Percentiles rank a stretch among this genome's conserved stretches.
phyloP scores from a whole-genome alignment of 352 stramenopile species.

The Pythium biforme region DNA sequence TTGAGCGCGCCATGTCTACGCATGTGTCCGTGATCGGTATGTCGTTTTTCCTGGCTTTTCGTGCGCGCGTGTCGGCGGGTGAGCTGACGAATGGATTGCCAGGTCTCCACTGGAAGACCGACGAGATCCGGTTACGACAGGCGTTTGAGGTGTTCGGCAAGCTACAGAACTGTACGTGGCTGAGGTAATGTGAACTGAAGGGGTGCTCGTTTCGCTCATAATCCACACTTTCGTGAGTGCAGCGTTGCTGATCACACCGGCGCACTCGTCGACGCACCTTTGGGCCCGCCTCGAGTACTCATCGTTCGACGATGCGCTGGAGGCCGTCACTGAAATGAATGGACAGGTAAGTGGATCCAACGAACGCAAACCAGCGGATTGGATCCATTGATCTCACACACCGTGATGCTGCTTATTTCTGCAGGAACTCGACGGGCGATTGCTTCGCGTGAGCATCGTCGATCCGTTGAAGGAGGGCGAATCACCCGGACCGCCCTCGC shows the following conservation, averaged over 20 bases:
- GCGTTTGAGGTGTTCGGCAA: conserved; percentile 53
- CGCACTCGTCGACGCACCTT: conserved; percentile 60
- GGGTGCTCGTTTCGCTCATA: too few species aligned
- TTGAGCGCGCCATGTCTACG: conserved; percentile 10
- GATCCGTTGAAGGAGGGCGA: conserved; percentile 38
- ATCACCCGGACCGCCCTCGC: not conserved
- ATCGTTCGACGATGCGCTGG: conserved; percentile 68
- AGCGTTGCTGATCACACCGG: conserved; percentile 51
- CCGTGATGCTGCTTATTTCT: not conserved
- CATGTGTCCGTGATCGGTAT: conserved; percentile 26
- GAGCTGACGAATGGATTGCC: conserved; percentile 10
- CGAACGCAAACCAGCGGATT: too few species aligned
- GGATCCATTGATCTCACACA: not conserved
- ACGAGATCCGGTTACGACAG: conserved; percentile 63
- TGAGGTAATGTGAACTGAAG: too few species aligned
- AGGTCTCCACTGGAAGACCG: conserved; percentile 85
- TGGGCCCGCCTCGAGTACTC: conserved; percentile 64
- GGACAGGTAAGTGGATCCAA: conserved; percentile 63
- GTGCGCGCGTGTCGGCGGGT: not conserved
- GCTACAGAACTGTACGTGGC: conserved; percentile 43
- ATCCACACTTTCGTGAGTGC: too few species aligned
- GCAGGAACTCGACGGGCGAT: conserved; percentile 64
- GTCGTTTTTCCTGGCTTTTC: not conserved
- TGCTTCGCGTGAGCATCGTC: conserved; percentile 77
- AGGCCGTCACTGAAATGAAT: conserved; percentile 76